A percentile compares a stretch with the other conserved stretches of the same genome.
phyloP scores from a whole-genome alignment of 768 basidiomycete genomes.

The Leucosporidium yakuticum region DNA sequence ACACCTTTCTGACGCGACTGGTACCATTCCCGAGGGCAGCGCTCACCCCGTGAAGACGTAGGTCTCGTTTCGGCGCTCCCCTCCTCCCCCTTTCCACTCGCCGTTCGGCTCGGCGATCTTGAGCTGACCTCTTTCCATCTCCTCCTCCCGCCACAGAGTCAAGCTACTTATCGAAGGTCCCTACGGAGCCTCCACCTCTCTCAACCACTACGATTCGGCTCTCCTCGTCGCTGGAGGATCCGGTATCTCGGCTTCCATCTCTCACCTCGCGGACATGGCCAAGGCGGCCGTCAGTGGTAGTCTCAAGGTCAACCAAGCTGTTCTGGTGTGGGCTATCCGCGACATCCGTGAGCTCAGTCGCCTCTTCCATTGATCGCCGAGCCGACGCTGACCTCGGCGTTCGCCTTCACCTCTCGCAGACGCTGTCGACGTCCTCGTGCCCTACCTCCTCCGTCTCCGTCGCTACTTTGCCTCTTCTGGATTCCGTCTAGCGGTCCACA shows the following conservation, averaged over 20 bases:
- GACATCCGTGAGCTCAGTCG: not conserved
- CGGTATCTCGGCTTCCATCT: slow-evolving; percentile 1
- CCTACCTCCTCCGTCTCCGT: not conserved
- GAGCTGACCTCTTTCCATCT: too few relatives aligned
- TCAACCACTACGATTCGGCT: not conserved
- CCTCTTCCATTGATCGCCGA: not conserved
- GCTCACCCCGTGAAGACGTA: not conserved
- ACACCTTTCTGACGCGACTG: not conserved
- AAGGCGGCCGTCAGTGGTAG: not conserved
- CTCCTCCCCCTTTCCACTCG: too few relatives aligned
- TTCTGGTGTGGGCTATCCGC: slow-evolving; percentile 6
- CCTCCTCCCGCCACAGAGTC: too few relatives aligned
- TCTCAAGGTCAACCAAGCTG: not conserved
- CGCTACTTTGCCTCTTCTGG: not conserved
- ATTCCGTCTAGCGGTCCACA: not conserved
- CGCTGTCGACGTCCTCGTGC: not conserved
- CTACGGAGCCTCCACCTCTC: not conserved
- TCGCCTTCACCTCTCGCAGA: not conserved
- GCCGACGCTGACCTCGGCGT: not conserved
- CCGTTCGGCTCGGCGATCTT: too few relatives aligned
- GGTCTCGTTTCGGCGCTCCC: too few relatives aligned
- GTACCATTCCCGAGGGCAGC: not conserved
- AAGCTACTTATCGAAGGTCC: slow-evolving; percentile 14
- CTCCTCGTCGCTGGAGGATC: slow-evolving; percentile 11
- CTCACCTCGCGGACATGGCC: slow-evolving; percentile 3